Evolutionary conservation across 208 protist species (phyloP).

Genomic region (Crithidia bombi): DNA sequence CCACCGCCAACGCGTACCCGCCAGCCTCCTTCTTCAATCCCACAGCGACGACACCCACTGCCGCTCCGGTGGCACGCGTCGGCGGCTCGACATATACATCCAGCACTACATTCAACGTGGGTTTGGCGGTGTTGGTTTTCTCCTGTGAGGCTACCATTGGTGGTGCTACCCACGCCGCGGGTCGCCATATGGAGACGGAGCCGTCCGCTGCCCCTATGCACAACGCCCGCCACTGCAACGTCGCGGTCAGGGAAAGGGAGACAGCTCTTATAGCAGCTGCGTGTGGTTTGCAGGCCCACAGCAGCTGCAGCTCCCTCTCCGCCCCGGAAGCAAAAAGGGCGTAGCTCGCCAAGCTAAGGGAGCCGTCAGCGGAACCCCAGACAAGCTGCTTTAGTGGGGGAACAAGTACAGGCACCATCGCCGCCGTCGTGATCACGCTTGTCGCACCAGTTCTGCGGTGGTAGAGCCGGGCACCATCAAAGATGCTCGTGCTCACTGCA

Average conservation of each 20-base stretch:
- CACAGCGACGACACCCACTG: background rate
- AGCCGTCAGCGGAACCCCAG: conserved; percentile 62
- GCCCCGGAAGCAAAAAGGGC: conserved; percentile 47
- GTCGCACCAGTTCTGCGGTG: conserved; percentile 37
- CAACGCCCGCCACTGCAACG: conserved; percentile 22
- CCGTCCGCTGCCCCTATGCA: conserved; percentile 35
- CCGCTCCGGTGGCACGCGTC: background rate
- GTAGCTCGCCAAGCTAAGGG: conserved; percentile 62
- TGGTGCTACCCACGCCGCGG: background rate
- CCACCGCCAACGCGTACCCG: conserved; percentile 7
- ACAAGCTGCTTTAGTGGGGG: conserved; percentile 56
- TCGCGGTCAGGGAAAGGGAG: conserved; percentile 25
- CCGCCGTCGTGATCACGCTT: conserved; percentile 35
- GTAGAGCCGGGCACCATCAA: conserved; percentile 61
- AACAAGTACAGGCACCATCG: conserved; percentile 46
- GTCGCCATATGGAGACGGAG: conserved; percentile 28
- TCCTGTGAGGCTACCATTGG: background rate
- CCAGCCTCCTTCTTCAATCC: conserved; percentile 1
- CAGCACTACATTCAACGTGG: conserved; percentile 7
- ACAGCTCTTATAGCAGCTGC: conserved; percentile 27
- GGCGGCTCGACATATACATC: conserved; percentile 4
- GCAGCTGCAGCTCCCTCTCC: conserved; percentile 30
- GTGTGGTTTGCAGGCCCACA: conserved; percentile 32
- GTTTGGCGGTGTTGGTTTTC: background rate
- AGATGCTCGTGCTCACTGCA: conserved; percentile 57